Percentiles rank a stretch among this genome's conserved stretches.
Conservation (phyloP, 2,329 filamentous ascomycete species). For the Simplicillium aogashimaense region DNA sequence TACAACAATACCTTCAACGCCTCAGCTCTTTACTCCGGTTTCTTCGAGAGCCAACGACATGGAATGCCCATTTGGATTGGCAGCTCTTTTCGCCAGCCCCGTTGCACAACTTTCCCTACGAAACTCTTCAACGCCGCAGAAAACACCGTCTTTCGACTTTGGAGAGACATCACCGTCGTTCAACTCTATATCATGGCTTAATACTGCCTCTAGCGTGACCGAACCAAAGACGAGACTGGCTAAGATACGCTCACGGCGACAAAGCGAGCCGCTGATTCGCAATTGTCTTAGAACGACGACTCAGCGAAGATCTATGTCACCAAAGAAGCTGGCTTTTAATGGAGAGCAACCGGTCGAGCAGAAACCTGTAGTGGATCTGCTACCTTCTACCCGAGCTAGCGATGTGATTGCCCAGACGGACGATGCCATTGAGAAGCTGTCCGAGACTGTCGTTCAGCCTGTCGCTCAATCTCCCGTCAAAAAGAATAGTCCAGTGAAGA, state of each 20-base stretch:
- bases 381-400: neutral
- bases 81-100: constrained; percentile 9
- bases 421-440: too few relatives aligned
- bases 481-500: neutral
- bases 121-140: neutral
- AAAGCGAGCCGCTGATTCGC: constrained; percentile 23
- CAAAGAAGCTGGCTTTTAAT: constrained; percentile 15
- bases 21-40: too few relatives aligned
- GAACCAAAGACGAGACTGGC: constrained; percentile 12
- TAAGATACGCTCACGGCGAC: constrained; percentile 16
- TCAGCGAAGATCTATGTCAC: constrained; percentile 18
- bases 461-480: neutral
- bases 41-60: too few relatives aligned
- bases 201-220: constrained; percentile 10
- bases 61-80: too few relatives aligned
- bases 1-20: too few relatives aligned
- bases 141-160: constrained; percentile 14
- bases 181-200: constrained; percentile 17
- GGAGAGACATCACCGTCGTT: constrained; percentile 16
- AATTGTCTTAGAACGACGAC: constrained; percentile 12
- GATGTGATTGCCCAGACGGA: too few relatives aligned
- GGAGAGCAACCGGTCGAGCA: constrained; percentile 10
- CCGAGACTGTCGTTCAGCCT: too few relatives aligned
- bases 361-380: neutral
- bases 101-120: neutral